Evolutionary conservation across 2,329 filamentous ascomycete species (phyloP), one percentile per base, ranked within the genome.

Genomic region (Penicillium sp.): DNA sequence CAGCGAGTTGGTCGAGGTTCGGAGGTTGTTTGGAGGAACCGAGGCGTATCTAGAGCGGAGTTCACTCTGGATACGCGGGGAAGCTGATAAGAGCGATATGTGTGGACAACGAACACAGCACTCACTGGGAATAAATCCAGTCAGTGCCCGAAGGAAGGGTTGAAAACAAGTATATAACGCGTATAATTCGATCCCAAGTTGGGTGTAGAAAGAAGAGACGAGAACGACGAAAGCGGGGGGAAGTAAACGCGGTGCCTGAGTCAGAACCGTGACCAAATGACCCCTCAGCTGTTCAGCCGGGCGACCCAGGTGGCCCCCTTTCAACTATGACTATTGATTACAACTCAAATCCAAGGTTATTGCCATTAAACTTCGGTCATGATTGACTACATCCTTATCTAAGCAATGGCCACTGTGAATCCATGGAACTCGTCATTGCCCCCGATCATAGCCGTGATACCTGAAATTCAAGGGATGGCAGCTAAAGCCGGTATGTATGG

Each of bases 11-110:
- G 31, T 45, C 31, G 48, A 46, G 21, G n/a, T 9, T n/a, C 16
- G 35, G n/a, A 19, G 35, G 14, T n/a, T 26, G 42, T 49, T 14
- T 37, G 13, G 33, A 33, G 24, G 24, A 19, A 27, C 24, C 21
- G 21, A 48, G 43, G 21, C 61, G 63, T 67, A 70, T 65, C 67
- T 62, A 57, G 63, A 68, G 63, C 61, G 63, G 55, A 56, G 43
- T 48, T 57, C 54, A 59, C 64, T 58, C 62, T 62, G 56, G 65
- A 70, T 64, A 67, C 65, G 65, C 68, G 61, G 60, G 65, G 65
- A 67, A 64, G 66, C 60, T 59, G 59, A 65, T 63, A 64, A 62
- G 61, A 55, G 56, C 56, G 65, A 65, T 65, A 62, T 16, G 52
- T 24, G 16, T 31, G 22, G 13, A 43, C 14, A 21, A 26, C 3